phyloP scores from a whole-genome alignment of 345 rosid species.

The Salix viminalis region DNA sequence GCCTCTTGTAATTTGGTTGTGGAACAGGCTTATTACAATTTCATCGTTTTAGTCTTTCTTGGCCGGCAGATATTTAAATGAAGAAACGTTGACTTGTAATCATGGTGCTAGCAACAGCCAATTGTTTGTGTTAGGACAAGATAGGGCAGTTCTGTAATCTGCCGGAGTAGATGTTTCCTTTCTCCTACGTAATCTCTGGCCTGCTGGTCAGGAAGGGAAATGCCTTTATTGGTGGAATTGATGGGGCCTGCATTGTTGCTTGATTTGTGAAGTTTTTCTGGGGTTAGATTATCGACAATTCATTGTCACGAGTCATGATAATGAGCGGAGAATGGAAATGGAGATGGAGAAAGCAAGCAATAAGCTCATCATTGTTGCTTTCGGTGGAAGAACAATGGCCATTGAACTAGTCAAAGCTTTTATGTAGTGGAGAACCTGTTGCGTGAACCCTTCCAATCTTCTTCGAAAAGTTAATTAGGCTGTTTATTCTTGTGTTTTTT shows the following conservation, averaged over 20 bases:
- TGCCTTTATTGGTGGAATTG: not conserved
- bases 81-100: not conserved
- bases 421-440: not conserved
- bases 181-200: not conserved
- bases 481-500: too few relatives aligned
- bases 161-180: not conserved
- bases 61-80: not conserved
- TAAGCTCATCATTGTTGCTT: not conserved
- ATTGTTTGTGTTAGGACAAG: not conserved
- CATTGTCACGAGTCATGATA: not conserved
- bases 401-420: not conserved
- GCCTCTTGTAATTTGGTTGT: not conserved
- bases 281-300: not conserved
- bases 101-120: not conserved
- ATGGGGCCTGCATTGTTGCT: not conserved
- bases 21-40: not conserved
- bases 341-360: not conserved
- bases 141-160: not conserved
- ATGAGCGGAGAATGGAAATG: not conserved
- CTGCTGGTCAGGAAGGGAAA: not conserved
- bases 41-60: not conserved
- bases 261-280: not conserved
- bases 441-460: not conserved
- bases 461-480: too few relatives aligned
- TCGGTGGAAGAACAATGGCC: conserved; percentile 7